phyloP scores from a whole-genome alignment of 2,329 filamentous ascomycete genomes.

The Exserohilum turcica region DNA sequence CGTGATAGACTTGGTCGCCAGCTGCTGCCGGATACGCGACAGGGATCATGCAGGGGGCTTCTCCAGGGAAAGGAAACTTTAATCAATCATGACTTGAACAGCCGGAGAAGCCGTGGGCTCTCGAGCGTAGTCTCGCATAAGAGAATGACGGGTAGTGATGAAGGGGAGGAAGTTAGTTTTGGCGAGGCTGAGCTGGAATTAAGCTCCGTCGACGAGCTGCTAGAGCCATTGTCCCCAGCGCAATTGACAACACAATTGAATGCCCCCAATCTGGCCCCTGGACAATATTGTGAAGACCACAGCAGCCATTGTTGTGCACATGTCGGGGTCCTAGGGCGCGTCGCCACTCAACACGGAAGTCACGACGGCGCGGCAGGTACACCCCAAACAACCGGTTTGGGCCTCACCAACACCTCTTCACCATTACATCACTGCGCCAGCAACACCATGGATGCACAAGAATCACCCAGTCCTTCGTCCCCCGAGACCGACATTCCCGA shows the following conservation, averaged over 20 bases:
- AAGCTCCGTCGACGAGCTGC: neutral
- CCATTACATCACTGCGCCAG: neutral
- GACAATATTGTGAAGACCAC: neutral
- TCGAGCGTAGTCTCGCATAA: neutral
- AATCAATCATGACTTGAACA: neutral
- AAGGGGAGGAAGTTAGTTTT: neutral
- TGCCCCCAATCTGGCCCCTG: neutral
- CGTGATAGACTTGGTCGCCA: slow-evolving; percentile 4
- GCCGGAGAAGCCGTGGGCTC: neutral
- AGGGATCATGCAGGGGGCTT: neutral
- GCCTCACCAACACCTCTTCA: neutral
- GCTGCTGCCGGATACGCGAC: slow-evolving; percentile 4
- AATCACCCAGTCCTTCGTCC: neutral
- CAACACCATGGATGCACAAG: neutral
- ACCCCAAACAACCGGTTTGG: neutral
- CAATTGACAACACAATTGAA: neutral
- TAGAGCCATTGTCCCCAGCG: neutral
- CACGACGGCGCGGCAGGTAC: neutral
- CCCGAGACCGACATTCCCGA: neutral
- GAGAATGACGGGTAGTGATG: neutral
- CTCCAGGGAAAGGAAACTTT: neutral
- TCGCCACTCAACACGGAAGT: neutral
- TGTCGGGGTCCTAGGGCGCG: neutral
- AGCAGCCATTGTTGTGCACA: neutral
- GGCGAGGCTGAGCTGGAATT: neutral